A percentile compares a stretch with the other conserved stretches of the same genome.
phyloP scores from a whole-genome alignment of 495 filamentous ascomycete species.

The Endocarpon pusillum region DNA sequence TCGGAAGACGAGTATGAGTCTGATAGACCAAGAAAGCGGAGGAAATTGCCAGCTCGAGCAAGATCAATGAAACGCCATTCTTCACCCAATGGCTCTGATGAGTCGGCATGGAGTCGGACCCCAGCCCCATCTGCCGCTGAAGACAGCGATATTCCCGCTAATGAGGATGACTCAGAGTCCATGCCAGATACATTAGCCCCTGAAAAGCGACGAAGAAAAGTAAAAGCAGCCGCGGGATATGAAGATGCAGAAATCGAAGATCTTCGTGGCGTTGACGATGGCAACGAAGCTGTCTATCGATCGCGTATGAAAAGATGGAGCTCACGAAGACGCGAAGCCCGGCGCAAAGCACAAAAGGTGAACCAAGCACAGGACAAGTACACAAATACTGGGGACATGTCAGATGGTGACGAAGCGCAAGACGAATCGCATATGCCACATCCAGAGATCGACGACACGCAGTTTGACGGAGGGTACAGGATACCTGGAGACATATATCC shows the following conservation, averaged over 20 bases:
- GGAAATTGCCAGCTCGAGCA: conserved; percentile 14
- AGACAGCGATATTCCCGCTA: conserved; percentile 25
- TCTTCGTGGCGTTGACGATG: conserved; percentile 70
- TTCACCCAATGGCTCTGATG: neutral
- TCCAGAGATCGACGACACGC: conserved; percentile 56
- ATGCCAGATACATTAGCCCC: conserved; percentile 21
- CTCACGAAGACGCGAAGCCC: conserved; percentile 45
- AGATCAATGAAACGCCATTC: conserved; percentile 1
- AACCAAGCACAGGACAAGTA: conserved; percentile 9
- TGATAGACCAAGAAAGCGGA: conserved; percentile 24
- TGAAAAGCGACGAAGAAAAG: conserved; percentile 13
- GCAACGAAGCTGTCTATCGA: conserved; percentile 74
- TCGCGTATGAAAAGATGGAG: conserved; percentile 60
- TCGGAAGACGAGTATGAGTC: conserved; percentile 8
- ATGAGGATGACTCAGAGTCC: conserved; percentile 28
- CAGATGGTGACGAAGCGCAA: conserved; percentile 13
- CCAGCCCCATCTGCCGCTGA: conserved; percentile 20
- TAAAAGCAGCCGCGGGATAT: conserved; percentile 15
- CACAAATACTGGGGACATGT: conserved; percentile 11
- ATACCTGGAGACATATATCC: conserved; percentile 85
- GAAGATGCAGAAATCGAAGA: conserved; percentile 39
- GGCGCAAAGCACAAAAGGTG: conserved; percentile 25
- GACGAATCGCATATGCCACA: conserved; percentile 79
- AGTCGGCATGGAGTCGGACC: conserved; percentile 4
- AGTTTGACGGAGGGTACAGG: conserved; percentile 54